Evolutionary conservation across 2,329 filamentous ascomycete species (phyloP).

Genomic region (Trichoderma sp.): DNA sequence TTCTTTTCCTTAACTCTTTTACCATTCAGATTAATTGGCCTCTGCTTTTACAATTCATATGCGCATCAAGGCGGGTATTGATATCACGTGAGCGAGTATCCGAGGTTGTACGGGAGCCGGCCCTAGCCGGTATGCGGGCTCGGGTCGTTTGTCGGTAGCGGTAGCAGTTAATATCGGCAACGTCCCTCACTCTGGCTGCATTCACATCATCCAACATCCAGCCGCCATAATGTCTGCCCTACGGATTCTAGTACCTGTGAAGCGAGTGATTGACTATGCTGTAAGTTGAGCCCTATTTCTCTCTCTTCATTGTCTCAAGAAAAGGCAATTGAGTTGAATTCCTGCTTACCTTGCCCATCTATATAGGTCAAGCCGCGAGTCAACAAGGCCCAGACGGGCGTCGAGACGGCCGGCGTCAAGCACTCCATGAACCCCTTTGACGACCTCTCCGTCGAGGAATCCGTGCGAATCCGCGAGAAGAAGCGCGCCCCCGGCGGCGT

Average conservation of each 20-base stretch:
- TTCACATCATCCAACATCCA: slow-evolving; percentile 36
- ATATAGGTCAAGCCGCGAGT: slow-evolving; percentile 68
- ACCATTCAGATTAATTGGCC: not conserved
- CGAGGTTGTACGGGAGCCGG: slow-evolving; percentile 48
- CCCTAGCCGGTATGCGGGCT: slow-evolving; percentile 46
- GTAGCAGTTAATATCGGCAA: not conserved
- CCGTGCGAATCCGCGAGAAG: slow-evolving; percentile 90
- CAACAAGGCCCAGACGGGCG: slow-evolving; percentile 76
- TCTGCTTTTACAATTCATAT: not conserved
- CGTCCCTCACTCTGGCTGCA: slow-evolving; percentile 33
- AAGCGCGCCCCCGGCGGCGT: slow-evolving; percentile 73
- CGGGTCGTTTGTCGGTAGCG: slow-evolving; percentile 4
- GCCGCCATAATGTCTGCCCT: slow-evolving; percentile 61
- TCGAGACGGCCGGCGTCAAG: slow-evolving; percentile 92
- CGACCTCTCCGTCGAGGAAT: slow-evolving; percentile 96
- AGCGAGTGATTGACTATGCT: slow-evolving; percentile 86
- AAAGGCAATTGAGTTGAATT: slow-evolving; percentile 29
- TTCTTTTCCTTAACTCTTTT: not conserved
- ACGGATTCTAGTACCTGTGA: slow-evolving; percentile 78
- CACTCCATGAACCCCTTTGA: slow-evolving; percentile 99
- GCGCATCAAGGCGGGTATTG: not conserved
- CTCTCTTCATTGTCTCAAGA: not conserved
- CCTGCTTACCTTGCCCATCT: not conserved
- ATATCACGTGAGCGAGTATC: slow-evolving; percentile 45
- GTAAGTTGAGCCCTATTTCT: slow-evolving; percentile 53